Base-by-base conservation (phyloP, 2,329 filamentous ascomycete genomes). In the Chlorencoelia australis region DNA sequence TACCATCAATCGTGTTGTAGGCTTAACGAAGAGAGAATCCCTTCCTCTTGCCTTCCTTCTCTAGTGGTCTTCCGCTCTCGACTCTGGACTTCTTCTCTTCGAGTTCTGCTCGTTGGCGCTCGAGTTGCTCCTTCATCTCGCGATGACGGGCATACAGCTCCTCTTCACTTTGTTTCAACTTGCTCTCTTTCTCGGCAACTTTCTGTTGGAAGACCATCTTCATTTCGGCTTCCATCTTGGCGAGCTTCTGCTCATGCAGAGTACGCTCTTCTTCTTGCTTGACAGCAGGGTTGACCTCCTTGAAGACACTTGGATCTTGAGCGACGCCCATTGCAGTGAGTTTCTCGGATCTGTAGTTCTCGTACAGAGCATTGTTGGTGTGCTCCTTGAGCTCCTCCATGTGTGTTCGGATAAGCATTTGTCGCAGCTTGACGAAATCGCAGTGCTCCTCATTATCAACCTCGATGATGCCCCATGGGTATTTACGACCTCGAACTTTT, bases 121-220 rank as follows among this genome's bases (percentile, higher is more conserved):
- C 91, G 55, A 98, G 77, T 65, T 96, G 89, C 60, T 98, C 91
- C 75, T 96, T 98, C 91, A 98, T 98, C 71, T 98, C 91, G 60
- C 89, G 81, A 71, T 98, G 91, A 54, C 91, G 82, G 50, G 91
- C 88, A 59, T 96, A 96, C 41, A 98, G 71, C 72, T 98, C 91
- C 64, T 98, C 91, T 66, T 98, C 91, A 72, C 87, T 94, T 69
- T 96, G 91, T 71, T 94, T 94, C 62, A 98, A 72, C 69, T 98
- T 98, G 76, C 86, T 94, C 69, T 98, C 91, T 73, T 98, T 98
- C 66, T 98, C 91, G 50, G 86, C 79, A 20, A 98, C 91, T 82
- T 98, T 98, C 64, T 98, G 91, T 65, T 96, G 91, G 86, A 98
- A 98, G 52, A 98, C 91, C 85, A 95, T 94, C 85, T 98, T 98